A percentile compares a stretch with the other conserved stretches of the same genome.
These are phyloP conservation scores for Globisporangium cylindrosporum DNA, from an alignment of 352 stramenopile genomes.

Conservation along the genomic window DNA sequence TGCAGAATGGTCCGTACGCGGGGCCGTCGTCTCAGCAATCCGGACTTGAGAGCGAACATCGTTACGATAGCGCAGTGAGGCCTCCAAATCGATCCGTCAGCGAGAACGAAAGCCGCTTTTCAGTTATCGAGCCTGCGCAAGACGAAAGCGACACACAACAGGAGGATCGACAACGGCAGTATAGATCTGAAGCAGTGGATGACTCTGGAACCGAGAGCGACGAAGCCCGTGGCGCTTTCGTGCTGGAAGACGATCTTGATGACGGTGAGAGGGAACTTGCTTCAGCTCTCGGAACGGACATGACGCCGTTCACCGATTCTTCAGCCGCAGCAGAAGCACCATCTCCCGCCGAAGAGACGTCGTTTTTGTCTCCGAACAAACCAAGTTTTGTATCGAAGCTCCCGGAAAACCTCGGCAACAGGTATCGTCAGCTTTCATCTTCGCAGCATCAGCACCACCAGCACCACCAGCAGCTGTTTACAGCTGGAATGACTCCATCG, in stretches of 20 bases:
- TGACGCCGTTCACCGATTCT: neutral
- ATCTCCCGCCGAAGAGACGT: conserved; percentile 20
- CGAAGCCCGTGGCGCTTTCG: conserved; percentile 1
- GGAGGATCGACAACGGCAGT: neutral
- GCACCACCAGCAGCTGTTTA: neutral
- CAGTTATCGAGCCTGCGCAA: conserved; percentile 1
- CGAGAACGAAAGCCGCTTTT: neutral
- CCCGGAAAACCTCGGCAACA: conserved; percentile 11
- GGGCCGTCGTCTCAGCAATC: neutral
- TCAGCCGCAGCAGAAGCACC: neutral
- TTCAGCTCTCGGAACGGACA: neutral
- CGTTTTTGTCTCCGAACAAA: conserved; percentile 48
- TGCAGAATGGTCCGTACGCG: neutral
- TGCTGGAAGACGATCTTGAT: neutral
- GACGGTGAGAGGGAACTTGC: neutral
- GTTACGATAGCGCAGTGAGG: neutral
- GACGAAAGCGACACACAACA: neutral
- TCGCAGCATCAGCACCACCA: neutral
- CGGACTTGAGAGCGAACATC: neutral
- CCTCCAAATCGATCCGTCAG: neutral
- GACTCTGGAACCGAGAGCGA: conserved; percentile 1
- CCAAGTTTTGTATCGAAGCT: conserved; percentile 27
- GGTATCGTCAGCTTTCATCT: neutral
- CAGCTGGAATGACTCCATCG: neutral
- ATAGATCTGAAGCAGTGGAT: neutral